Percentiles rank a stretch among this genome's conserved stretches.
phyloP scores from a whole-genome alignment of 768 basidiomycete species.

The Aureoboletus auriporus region DNA sequence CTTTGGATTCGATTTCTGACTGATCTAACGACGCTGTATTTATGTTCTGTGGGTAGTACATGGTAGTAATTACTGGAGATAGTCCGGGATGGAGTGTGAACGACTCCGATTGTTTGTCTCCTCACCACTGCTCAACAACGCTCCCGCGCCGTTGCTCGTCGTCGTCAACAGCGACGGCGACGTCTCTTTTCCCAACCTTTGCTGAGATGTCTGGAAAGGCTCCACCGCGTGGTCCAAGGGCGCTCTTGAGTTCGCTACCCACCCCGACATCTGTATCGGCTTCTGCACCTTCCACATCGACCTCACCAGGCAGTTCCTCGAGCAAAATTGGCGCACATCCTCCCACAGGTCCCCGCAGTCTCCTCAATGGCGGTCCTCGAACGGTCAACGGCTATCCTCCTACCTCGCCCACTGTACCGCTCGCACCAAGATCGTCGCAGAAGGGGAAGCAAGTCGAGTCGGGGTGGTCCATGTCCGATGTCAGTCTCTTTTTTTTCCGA shows the following conservation, averaged over 20 bases:
- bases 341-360: slow-evolving; percentile 64
- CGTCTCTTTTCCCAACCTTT: slow-evolving; percentile 1
- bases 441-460: slow-evolving; percentile 43
- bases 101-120: slow-evolving; percentile 18
- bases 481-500: slow-evolving; percentile 16
- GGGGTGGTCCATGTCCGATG: slow-evolving; percentile 33
- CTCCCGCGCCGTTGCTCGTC: slow-evolving; percentile 13
- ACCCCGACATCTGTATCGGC: slow-evolving; percentile 25
- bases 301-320: slow-evolving; percentile 26
- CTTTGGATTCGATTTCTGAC: no score
- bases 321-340: slow-evolving; percentile 51
- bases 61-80: no score
- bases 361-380: slow-evolving; percentile 38
- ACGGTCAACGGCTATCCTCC: slow-evolving; percentile 40
- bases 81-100: not conserved
- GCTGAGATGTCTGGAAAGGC: slow-evolving; percentile 69
- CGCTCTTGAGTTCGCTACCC: slow-evolving; percentile 49
- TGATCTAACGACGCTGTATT: no score
- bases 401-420: slow-evolving; percentile 26
- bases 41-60: no score
- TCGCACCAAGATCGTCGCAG: slow-evolving; percentile 31
- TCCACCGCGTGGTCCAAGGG: slow-evolving; percentile 71
- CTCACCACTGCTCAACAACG: slow-evolving; percentile 1
- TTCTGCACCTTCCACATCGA: slow-evolving; percentile 31
- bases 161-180: slow-evolving; percentile 22